A percentile compares a stretch with the other conserved stretches of the same genome.
These are phyloP conservation scores for Monilinia vaccinii-corymbosi DNA, from an alignment of 2,329 filamentous ascomycete genomes.

Conservation along the genomic window DNA sequence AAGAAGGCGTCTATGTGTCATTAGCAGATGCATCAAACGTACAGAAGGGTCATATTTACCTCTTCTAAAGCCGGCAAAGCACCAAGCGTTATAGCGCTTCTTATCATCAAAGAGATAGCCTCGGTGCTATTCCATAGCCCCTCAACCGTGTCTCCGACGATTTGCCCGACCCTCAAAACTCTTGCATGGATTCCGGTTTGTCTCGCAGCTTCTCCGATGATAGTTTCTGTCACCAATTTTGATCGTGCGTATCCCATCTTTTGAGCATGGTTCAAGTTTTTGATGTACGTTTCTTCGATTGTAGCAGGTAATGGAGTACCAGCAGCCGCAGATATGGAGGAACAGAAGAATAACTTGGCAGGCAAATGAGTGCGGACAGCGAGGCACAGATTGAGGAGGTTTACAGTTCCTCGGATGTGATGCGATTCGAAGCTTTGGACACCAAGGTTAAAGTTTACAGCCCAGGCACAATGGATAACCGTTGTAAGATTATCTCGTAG, in stretches of 20 bases:
- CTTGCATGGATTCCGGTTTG: constrained; percentile 28
- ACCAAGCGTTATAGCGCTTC: constrained; percentile 35
- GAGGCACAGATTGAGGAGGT: constrained; percentile 35
- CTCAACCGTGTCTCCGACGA: constrained; percentile 38
- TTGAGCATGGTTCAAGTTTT: constrained; percentile 30
- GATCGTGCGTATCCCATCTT: constrained; percentile 43
- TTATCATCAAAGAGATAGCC: constrained; percentile 44
- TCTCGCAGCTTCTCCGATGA: constrained; percentile 31
- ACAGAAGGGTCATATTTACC: constrained; percentile 1
- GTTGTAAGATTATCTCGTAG: constrained; percentile 31
- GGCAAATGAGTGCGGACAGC: constrained; percentile 23
- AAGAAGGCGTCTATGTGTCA: constrained; percentile 29
- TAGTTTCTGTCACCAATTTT: constrained; percentile 40
- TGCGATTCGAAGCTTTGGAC: constrained; percentile 40
- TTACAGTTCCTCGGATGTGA: constrained; percentile 36
- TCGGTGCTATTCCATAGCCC: constrained; percentile 44
- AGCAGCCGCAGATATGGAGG: constrained; percentile 31
- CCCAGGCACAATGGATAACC: constrained; percentile 45
- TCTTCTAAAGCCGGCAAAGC: constrained; percentile 39
- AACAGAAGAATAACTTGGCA: constrained; percentile 32
- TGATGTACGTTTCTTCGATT: constrained; percentile 31
- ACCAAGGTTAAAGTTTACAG: constrained; percentile 48
- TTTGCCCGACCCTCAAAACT: constrained; percentile 41
- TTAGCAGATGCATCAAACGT: neutral
- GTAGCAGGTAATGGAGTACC: constrained; percentile 24